Evolutionary conservation across 805 yeast genomes (phyloP), one percentile per base, ranked within the genome.

Genomic region (Candida incommunis): DNA sequence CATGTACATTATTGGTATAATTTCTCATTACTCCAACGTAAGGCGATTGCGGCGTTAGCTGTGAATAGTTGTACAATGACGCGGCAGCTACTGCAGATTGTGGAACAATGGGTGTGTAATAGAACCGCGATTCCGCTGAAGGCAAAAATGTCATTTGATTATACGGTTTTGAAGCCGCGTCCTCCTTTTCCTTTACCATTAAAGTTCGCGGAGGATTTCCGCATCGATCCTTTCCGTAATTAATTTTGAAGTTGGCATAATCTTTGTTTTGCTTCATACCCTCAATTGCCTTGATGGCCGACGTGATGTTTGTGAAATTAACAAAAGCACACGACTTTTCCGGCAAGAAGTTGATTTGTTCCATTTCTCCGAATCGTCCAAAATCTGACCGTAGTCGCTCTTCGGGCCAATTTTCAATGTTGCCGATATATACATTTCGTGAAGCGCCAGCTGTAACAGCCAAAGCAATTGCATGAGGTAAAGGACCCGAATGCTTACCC

Each of bases 401-500:
- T 47, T 78, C 77, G 3, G 65, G 56, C 23, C 53, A 47, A 51
- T 68, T 70, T 43, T 63, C 67, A 47, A 82, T 78, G 50, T 71
- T 73, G 22, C 96, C 97, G 53, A 90, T 73, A 62, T 92, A 90
- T 41, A 90, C 84, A 58, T 92, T 90, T 63, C 98, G 76, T 20
- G 92, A 78, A 0, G 96, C 97, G 35, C 97, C 97, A 51, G 84
- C 82, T 21, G 92, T 79, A 22, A 88, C 95, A 0, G 96, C 96
- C 46, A 83, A 67, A 4, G 88, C 82, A 47, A 90, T 72, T 2
- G 94, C 87, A 53, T 84, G 82, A 9, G 94, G 80, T 51, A 90
- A 70, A 1, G 95, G 87, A 9, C 97, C 97, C 3, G 94, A 80
- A 59, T 90, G 96, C 63, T 86, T 88, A 41, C 97, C 98, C 97